These are phyloP conservation scores for Melampsora occidentalis DNA, from an alignment of 1,284 basidiomycete species.

Conservation along the genomic window DNA sequence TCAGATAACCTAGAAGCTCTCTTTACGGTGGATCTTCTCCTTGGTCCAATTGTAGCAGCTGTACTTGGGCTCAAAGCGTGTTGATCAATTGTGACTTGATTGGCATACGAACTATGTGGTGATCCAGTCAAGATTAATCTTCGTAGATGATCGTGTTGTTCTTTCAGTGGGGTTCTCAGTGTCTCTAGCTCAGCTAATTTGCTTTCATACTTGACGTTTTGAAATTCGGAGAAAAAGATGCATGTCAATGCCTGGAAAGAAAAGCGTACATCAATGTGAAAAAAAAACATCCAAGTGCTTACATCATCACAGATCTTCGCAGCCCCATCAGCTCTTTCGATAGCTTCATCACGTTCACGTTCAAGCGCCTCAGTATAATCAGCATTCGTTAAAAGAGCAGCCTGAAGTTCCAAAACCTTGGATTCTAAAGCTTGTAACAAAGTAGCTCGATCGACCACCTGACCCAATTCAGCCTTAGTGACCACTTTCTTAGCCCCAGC, in stretches of 20 bases:
- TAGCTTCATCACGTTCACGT: constrained; percentile 39
- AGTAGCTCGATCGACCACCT: constrained; percentile 31
- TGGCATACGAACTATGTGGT: constrained; percentile 26
- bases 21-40: constrained; percentile 11
- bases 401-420: constrained; percentile 36
- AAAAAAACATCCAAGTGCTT: not conserved
- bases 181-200: constrained; percentile 41
- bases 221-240: not conserved
- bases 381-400: constrained; percentile 34
- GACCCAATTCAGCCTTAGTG: constrained; percentile 60
- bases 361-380: constrained; percentile 40
- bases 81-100: constrained; percentile 12
- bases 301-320: constrained; percentile 34
- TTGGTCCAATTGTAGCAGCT: not conserved
- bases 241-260: not conserved
- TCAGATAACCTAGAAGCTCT: constrained; percentile 29
- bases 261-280: constrained; percentile 5
- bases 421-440: constrained; percentile 32
- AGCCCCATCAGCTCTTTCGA: constrained; percentile 29
- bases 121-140: constrained; percentile 32
- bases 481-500: constrained; percentile 60
- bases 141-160: constrained; percentile 38
- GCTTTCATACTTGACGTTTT: constrained; percentile 30
- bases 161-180: constrained; percentile 33
- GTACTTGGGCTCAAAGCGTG: not conserved